Conservation (phyloP, 441 rosid genomes). For the Eutrema salsugineum region DNA sequence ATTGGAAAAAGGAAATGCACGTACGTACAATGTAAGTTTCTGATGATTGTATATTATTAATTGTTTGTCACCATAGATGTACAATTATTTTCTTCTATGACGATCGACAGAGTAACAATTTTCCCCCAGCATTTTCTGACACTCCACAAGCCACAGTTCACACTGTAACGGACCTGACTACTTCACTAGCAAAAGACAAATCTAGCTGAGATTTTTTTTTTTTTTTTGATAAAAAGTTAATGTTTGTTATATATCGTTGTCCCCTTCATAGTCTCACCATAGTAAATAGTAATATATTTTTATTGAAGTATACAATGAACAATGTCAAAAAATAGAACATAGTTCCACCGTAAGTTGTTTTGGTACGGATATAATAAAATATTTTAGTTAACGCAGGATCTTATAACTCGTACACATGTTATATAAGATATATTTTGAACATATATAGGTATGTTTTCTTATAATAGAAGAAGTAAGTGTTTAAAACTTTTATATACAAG, state of each 20-base stretch:
- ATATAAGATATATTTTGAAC: not conserved
- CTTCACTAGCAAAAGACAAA: slow-evolving; percentile 24
- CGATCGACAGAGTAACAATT: not conserved
- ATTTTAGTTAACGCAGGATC: not conserved
- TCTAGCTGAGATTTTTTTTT: not conserved
- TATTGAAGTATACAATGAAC: not conserved
- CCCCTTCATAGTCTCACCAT: not conserved
- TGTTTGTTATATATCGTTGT: slow-evolving; percentile 26
- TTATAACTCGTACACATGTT: not conserved
- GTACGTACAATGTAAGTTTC: not conserved
- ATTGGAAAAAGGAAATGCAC: not conserved
- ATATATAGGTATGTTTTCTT: not conserved
- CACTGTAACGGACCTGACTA: slow-evolving; percentile 12
- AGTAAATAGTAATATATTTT: not conserved
- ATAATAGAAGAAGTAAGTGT: not conserved
- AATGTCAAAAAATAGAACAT: not conserved
- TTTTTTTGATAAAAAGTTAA: no score
- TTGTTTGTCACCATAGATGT: not conserved
- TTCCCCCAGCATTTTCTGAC: slow-evolving; percentile 13
- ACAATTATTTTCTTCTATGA: not conserved
- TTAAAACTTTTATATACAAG: not conserved
- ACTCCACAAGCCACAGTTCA: not conserved
- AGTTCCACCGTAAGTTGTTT: not conserved
- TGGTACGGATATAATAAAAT: not conserved
- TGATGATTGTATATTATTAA: not conserved